phyloP scores from a whole-genome alignment of 148 eudicot genomes.

The Spergularia marina region DNA sequence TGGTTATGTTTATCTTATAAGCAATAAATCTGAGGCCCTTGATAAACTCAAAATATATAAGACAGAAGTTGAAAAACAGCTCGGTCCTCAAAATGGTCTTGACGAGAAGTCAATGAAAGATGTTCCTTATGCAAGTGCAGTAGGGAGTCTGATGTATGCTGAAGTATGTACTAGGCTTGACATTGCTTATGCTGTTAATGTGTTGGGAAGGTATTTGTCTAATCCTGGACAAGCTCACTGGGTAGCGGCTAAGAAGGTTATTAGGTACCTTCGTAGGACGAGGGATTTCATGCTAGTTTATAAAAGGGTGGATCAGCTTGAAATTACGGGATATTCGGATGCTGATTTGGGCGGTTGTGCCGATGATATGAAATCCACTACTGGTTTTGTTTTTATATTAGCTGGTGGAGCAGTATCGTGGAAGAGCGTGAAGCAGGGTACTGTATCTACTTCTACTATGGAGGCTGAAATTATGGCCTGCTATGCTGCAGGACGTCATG shows the following conservation, averaged over 20 bases:
- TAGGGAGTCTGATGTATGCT: no score
- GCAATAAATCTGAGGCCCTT: no score
- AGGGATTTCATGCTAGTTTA: neutral
- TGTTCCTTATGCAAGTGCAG: no score
- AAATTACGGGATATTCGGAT: no score
- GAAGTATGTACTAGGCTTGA: no score
- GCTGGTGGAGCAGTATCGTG: neutral
- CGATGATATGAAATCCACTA: constrained; percentile 4
- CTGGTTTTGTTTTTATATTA: neutral
- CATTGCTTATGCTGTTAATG: neutral
- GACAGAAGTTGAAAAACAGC: no score
- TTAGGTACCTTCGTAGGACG: neutral
- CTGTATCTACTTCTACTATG: neutral
- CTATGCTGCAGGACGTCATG: neutral
- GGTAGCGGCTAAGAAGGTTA: neutral
- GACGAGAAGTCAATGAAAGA: no score
- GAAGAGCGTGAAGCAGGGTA: neutral
- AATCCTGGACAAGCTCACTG: neutral
- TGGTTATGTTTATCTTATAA: no score
- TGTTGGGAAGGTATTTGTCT: neutral
- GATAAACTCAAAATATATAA: no score
- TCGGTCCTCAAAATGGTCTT: no score
- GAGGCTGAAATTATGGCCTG: neutral
- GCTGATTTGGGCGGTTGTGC: neutral
- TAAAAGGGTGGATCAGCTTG: neutral